A percentile compares a stretch with the other conserved stretches of the same genome.
Evolutionary conservation across 345 rosid species (phyloP).

Genomic region (Geranium rotundifolium): DNA sequence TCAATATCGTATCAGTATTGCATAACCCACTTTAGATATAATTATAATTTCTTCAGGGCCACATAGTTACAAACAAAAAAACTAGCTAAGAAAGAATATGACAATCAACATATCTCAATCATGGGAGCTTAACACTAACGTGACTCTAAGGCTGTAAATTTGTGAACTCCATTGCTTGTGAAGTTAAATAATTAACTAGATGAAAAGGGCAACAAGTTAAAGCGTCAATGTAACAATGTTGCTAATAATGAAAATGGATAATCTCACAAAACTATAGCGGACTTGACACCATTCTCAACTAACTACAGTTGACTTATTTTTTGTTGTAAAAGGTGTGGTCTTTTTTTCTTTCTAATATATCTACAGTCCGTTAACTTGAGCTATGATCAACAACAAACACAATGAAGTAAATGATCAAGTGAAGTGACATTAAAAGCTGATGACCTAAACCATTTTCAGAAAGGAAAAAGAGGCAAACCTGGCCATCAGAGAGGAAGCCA

Average conservation of each 20-base stretch:
- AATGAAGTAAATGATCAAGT: too few relatives aligned
- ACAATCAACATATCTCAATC: neutral
- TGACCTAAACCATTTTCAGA: neutral
- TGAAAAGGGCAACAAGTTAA: neutral
- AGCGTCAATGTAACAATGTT: neutral
- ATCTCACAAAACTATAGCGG: too few relatives aligned
- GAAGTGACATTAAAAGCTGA: neutral
- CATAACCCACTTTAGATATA: too few relatives aligned
- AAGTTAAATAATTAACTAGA: neutral
- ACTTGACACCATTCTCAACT: too few relatives aligned
- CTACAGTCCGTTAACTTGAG: too few relatives aligned
- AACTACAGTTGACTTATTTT: too few relatives aligned
- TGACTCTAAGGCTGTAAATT: neutral
- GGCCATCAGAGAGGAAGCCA: constrained; percentile 88
- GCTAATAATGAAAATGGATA: too few relatives aligned
- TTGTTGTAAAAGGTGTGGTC: too few relatives aligned
- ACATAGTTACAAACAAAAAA: too few relatives aligned
- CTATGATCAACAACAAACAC: too few relatives aligned
- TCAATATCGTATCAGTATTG: neutral
- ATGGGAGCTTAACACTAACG: neutral
- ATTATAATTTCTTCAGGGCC: too few relatives aligned
- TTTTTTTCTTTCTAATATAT: too few relatives aligned
- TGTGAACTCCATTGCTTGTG: neutral
- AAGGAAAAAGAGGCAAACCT: constrained; percentile 24
- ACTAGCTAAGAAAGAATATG: neutral